Conservation (phyloP, 768 basidiomycete genomes). For the Rhizopogon vinicolor region DNA sequence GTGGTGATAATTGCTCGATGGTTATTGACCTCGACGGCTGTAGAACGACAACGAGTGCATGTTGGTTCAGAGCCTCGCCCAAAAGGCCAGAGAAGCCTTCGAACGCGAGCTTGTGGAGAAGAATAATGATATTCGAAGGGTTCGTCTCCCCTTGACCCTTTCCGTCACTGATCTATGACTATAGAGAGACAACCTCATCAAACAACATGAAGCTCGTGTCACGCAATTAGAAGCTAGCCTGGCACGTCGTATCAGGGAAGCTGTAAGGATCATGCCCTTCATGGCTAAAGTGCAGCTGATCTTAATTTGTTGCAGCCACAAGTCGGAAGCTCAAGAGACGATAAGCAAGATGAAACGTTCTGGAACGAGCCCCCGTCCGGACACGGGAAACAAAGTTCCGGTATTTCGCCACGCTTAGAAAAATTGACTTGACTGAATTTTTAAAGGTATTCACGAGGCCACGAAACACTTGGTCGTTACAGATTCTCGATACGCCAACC, state of each 20-base stretch:
- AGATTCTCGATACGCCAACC: background rate
- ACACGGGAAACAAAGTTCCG: background rate
- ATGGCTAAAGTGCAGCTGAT: background rate
- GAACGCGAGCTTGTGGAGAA: constrained; percentile 52
- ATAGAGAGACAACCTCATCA: constrained; percentile 46
- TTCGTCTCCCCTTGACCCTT: constrained; percentile 19
- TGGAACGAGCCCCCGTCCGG: constrained; percentile 3
- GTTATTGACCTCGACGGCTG: constrained; percentile 2
- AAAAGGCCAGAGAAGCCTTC: constrained; percentile 40
- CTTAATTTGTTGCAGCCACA: constrained; percentile 1
- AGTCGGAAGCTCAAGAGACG: background rate
- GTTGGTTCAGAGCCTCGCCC: constrained; percentile 42
- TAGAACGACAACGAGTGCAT: constrained; percentile 48
- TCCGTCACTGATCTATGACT: constrained; percentile 4
- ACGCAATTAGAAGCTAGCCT: constrained; percentile 41
- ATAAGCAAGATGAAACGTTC: background rate
- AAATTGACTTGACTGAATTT: background rate
- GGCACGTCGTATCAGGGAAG: constrained; percentile 40
- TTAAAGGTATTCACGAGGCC: background rate
- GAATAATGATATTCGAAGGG: constrained; percentile 52
- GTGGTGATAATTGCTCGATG: constrained; percentile 8
- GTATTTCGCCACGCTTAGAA: background rate
- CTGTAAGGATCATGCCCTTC: constrained; percentile 10
- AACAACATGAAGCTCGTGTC: constrained; percentile 40
- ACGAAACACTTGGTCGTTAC: background rate